Evolutionary conservation across 2,329 filamentous ascomycete species (phyloP).

Genomic region (Rutstroemia sp.): DNA sequence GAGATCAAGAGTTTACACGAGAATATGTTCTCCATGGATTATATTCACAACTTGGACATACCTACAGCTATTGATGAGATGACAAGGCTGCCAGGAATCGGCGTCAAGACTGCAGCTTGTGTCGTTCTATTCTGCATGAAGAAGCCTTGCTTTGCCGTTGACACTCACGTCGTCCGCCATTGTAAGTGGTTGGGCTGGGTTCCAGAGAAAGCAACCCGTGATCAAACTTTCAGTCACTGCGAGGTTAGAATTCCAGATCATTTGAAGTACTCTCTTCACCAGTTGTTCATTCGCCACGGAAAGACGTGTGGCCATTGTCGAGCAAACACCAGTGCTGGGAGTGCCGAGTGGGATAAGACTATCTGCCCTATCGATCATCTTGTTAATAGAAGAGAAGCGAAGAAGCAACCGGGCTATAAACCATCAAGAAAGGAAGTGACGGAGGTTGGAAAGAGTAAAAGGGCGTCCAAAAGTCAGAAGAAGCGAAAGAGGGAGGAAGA

Average conservation of each 20-base stretch:
- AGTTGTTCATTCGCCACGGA: constrained; percentile 47
- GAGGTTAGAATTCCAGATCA: constrained; percentile 44
- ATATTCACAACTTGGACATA: constrained; percentile 38
- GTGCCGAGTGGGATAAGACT: constrained; percentile 51
- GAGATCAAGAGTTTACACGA: constrained; percentile 51
- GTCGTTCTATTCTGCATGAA: constrained; percentile 49
- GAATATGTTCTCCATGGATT: constrained; percentile 49
- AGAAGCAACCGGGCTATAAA: constrained; percentile 31
- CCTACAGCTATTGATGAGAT: constrained; percentile 45
- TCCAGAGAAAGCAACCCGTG: constrained; percentile 40
- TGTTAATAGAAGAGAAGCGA: constrained; percentile 47
- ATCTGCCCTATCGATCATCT: constrained; percentile 58
- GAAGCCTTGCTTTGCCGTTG: constrained; percentile 47
- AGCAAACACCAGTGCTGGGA: constrained; percentile 46
- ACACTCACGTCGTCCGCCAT: constrained; percentile 48
- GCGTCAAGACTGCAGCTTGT: constrained; percentile 50
- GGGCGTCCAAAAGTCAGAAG: neutral
- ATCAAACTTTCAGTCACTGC: constrained; percentile 45
- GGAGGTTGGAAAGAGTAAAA: neutral
- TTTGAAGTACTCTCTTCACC: constrained; percentile 48
- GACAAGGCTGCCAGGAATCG: constrained; percentile 44
- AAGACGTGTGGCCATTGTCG: constrained; percentile 41
- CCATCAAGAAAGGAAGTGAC: neutral
- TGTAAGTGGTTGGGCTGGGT: constrained; percentile 47
- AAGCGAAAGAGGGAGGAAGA: constrained; percentile 1